A percentile compares a stretch with the other conserved stretches of the same genome.
phyloP scores from a whole-genome alignment of 257 asterid genomes.

The Fraxinus americana region DNA sequence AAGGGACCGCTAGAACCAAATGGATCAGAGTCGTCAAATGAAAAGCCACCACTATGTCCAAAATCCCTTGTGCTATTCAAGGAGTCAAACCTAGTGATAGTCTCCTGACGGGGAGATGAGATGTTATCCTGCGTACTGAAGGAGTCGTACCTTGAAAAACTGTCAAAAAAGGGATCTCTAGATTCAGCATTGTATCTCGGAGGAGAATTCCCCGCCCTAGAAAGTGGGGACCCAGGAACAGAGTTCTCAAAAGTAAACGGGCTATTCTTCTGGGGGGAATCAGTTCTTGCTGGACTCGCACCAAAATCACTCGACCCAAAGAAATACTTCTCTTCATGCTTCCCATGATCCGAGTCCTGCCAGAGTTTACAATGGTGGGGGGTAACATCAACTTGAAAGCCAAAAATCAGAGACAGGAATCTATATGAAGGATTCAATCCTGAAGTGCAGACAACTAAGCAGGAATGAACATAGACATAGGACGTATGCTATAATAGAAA shows the following conservation, averaged over 20 bases:
- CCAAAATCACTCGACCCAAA: constrained; percentile 73
- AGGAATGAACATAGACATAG: neutral
- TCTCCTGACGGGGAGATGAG: constrained; percentile 58
- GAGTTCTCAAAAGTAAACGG: constrained; percentile 78
- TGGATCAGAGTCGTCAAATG: constrained; percentile 88
- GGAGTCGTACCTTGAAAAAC: constrained; percentile 82
- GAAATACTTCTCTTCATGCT: constrained; percentile 68
- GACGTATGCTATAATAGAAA: neutral
- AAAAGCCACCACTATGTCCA: constrained; percentile 60
- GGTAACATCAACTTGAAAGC: constrained; percentile 5
- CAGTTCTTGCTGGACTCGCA: constrained; percentile 65
- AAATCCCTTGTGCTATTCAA: constrained; percentile 66
- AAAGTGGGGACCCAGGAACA: constrained; percentile 68
- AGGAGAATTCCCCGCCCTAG: constrained; percentile 72
- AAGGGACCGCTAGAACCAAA: constrained; percentile 90
- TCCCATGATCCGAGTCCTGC: constrained; percentile 72
- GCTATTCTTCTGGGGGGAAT: constrained; percentile 63
- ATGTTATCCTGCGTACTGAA: constrained; percentile 52
- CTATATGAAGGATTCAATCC: neutral
- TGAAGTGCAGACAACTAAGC: neutral
- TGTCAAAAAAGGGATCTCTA: constrained; percentile 63
- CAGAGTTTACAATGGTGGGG: constrained; percentile 10
- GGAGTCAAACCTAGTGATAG: constrained; percentile 79
- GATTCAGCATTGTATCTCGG: constrained; percentile 57
- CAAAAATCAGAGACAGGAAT: constrained; percentile 3